Evolutionary conservation across 495 filamentous ascomycete species (phyloP).

Genomic region (Penicillium waksmanii): DNA sequence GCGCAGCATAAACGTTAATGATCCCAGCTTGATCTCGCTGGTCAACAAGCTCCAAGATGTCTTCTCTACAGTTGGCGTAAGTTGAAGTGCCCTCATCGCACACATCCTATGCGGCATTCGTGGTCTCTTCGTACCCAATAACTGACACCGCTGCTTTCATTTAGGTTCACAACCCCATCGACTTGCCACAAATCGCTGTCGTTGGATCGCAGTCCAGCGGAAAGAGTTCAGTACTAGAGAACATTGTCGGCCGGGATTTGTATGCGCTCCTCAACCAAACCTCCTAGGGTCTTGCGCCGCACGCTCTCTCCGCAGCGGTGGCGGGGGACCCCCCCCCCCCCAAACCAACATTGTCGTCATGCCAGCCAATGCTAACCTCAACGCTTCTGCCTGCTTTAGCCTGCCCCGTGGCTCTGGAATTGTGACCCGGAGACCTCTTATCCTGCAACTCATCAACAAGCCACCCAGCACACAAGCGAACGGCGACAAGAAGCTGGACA

Average conservation of each 20-base stretch:
- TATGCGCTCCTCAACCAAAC: constrained; percentile 48
- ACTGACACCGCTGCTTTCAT: constrained; percentile 41
- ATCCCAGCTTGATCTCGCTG: constrained; percentile 82
- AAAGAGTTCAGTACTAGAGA: constrained; percentile 99
- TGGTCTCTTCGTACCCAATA: constrained; percentile 17
- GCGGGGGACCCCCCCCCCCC: constrained; percentile 9
- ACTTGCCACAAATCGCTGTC: constrained; percentile 97
- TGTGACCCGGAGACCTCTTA: constrained; percentile 92
- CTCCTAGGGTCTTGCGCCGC: background rate
- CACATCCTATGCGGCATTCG: constrained; percentile 3
- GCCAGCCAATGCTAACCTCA: constrained; percentile 32
- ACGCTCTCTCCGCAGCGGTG: constrained; percentile 13
- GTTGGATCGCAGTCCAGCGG: constrained; percentile 99
- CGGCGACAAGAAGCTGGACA: constrained; percentile 69
- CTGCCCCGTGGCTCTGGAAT: constrained; percentile 98
- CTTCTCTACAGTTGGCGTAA: constrained; percentile 95
- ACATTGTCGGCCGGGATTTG: constrained; percentile 99
- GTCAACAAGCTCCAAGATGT: constrained; percentile 99
- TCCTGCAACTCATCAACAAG: constrained; percentile 97
- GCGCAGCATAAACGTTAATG: constrained; percentile 76
- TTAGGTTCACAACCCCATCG: constrained; percentile 95
- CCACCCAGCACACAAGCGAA: constrained; percentile 66
- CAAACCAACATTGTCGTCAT: constrained; percentile 11
- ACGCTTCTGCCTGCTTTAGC: constrained; percentile 52
- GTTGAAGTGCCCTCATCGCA: constrained; percentile 34